Evolutionary conservation across 306 rosid species (phyloP).

Genomic region (Glycine latifolia): DNA sequence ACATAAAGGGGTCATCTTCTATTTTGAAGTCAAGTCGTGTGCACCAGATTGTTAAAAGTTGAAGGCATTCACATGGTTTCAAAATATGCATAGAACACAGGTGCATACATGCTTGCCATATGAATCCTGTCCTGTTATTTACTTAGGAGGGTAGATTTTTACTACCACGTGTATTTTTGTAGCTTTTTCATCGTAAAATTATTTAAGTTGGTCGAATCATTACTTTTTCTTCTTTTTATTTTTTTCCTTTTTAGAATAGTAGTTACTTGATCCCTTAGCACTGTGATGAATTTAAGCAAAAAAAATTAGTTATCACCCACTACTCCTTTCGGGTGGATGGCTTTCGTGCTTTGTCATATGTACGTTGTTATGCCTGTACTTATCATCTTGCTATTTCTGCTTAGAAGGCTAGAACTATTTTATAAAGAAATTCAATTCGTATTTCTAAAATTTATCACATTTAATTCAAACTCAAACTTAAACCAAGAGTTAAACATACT

Average conservation of each 20-base stretch:
- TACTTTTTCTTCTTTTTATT: too few relatives aligned
- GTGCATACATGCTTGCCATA: not conserved
- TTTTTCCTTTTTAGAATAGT: not conserved
- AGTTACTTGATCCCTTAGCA: not conserved
- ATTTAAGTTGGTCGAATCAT: not conserved
- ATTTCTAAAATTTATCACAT: too few relatives aligned
- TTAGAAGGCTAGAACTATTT: too few relatives aligned
- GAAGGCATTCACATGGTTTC: not conserved
- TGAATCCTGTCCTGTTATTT: not conserved
- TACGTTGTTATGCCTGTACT: too few relatives aligned
- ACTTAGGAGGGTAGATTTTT: not conserved
- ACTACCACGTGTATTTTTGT: not conserved
- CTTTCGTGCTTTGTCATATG: too few relatives aligned
- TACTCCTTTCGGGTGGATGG: not conserved
- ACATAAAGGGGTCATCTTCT: not conserved
- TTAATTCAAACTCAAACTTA: too few relatives aligned
- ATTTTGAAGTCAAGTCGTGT: constrained; percentile 7
- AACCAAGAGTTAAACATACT: too few relatives aligned
- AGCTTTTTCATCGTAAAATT: constrained; percentile 24
- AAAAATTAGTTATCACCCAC: not conserved
- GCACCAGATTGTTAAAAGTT: not conserved
- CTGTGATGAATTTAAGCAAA: constrained; percentile 4
- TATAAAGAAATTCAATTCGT: too few relatives aligned
- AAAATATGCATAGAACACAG: too few relatives aligned
- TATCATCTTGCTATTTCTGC: too few relatives aligned